Base-by-base conservation (phyloP, 192 early-diverging fungal species). In the Linnemannia elongata region DNA sequence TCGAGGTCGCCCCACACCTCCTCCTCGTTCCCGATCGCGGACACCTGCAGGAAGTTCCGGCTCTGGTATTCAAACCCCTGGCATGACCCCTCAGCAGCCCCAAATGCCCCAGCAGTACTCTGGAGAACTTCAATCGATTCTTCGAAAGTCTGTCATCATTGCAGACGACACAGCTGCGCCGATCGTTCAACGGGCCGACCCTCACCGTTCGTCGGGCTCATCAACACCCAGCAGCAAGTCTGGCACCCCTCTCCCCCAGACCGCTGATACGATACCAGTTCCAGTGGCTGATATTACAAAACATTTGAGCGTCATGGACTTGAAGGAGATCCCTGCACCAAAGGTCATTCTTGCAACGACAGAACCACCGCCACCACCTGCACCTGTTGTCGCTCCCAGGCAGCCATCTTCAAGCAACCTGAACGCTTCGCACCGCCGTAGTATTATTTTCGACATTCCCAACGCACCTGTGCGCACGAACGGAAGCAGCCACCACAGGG, bases 201-300 rank as follows among this genome's bases (percentile, higher is more conserved):
- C 76, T 38, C 75, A 78, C 17, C 79, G 80, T 8, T 78, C 79
- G 2, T 73, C 85, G n/a, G 52, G 22, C n/a, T 78, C 85, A 47
- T 81, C 85, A 13, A 81, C 83, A 45, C 75, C 74, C 30, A 86
- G 70, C 71, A 86, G 83, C 57, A 86, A 86, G 49, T 77, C 85
- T 27, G 85, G 76, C 22, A 87, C 79, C 35, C 79, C 85, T 24
- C 42, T 81, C 10, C 85, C 79, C 38, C 79, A 78, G 35, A 81
- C 85, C 30, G 80, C 85, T 6, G 80, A 87, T 35, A 81, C 85
- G 8, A 81, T 81, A 15, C 85, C 85, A 2, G 79, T 87, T 6
- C 85, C 85, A 22, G 74, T 78, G 38, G 71, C 85, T 4, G 75
- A 81, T 30, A 81, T 87, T 2, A 77, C 85, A 27, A 87, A 87